A percentile compares a stretch with the other conserved stretches of the same genome.
Evolutionary conservation across 257 asterid genomes (phyloP).

Genomic region (Salvia splendens): DNA sequence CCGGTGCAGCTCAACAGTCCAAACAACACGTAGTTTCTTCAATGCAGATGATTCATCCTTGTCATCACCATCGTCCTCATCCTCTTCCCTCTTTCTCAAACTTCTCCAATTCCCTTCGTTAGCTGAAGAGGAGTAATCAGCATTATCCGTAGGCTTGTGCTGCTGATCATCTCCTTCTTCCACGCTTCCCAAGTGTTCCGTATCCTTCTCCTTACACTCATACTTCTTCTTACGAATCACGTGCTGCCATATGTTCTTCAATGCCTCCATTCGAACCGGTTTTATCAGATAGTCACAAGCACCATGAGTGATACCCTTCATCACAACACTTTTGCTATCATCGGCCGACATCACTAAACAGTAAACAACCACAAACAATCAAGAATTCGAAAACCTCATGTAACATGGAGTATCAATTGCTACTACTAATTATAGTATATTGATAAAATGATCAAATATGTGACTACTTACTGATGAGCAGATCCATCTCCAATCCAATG

Average conservation of each 20-base stretch:
- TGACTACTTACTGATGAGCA: slow-evolving; percentile 57
- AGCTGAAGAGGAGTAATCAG: slow-evolving; percentile 71
- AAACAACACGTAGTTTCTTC: slow-evolving; percentile 64
- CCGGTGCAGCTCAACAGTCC: slow-evolving; percentile 63
- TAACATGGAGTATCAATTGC: background rate
- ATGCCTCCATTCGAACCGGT: slow-evolving; percentile 87
- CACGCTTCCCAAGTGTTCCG: slow-evolving; percentile 64
- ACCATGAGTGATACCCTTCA: slow-evolving; percentile 93
- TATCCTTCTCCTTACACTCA: slow-evolving; percentile 64
- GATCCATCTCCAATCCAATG: slow-evolving; percentile 49
- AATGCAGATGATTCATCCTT: slow-evolving; percentile 37
- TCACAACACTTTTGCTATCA: slow-evolving; percentile 74
- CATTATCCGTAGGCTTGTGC: slow-evolving; percentile 56
- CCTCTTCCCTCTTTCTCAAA: slow-evolving; percentile 59
- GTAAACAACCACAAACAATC: slow-evolving; percentile 21
- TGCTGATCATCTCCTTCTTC: slow-evolving; percentile 76
- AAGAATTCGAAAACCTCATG: slow-evolving; percentile 12
- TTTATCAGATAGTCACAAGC: slow-evolving; percentile 92
- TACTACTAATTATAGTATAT: no score
- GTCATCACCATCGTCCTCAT: slow-evolving; percentile 43
- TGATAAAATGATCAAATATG: background rate
- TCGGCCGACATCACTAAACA: slow-evolving; percentile 93
- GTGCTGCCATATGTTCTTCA: slow-evolving; percentile 95
- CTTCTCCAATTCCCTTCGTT: slow-evolving; percentile 71
- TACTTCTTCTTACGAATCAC: slow-evolving; percentile 80